Percentiles rank a stretch among this genome's conserved stretches.
Conservation (phyloP, 148 eudicot genomes). For the Limonium bicolor region DNA sequence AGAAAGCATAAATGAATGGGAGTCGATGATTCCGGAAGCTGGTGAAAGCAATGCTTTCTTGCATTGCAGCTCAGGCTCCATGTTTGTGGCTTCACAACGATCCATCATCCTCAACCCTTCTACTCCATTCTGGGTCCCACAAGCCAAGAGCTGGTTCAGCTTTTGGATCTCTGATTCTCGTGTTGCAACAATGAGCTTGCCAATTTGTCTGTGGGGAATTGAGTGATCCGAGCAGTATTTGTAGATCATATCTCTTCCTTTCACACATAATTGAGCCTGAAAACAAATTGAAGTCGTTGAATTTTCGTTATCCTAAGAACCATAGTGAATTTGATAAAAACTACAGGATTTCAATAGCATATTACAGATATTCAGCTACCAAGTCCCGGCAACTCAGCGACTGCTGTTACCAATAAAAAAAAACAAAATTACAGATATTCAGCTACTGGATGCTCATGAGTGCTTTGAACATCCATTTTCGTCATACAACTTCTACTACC, state of each 20-base stretch:
- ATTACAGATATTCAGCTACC: no score
- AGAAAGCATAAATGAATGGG: constrained; percentile 76
- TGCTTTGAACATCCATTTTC: no score
- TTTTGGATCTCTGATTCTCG: constrained; percentile 58
- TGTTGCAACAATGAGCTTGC: constrained; percentile 87
- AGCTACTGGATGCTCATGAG: no score
- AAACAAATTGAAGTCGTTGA: no score
- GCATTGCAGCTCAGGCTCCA: constrained; percentile 81
- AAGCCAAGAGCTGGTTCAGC: constrained; percentile 39
- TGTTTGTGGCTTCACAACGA: constrained; percentile 47
- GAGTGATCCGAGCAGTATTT: constrained; percentile 52
- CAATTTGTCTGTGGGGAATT: constrained; percentile 70
- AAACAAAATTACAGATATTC: no score
- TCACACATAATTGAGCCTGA: constrained; percentile 68
- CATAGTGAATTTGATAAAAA: no score
- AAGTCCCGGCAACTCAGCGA: no score
- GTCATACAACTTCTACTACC: no score
- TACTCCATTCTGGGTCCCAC: constrained; percentile 72
- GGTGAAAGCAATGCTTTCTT: constrained; percentile 69
- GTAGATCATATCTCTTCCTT: constrained; percentile 75
- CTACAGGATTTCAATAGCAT: no score
- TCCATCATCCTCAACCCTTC: constrained; percentile 65
- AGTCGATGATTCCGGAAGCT: constrained; percentile 67
- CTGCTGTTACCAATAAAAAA: no score
- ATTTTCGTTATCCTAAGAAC: no score